These are phyloP conservation scores for Cyberlindnera nakhonratchasimensis DNA, from an alignment of 805 yeast genomes.

Conservation along the genomic window DNA sequence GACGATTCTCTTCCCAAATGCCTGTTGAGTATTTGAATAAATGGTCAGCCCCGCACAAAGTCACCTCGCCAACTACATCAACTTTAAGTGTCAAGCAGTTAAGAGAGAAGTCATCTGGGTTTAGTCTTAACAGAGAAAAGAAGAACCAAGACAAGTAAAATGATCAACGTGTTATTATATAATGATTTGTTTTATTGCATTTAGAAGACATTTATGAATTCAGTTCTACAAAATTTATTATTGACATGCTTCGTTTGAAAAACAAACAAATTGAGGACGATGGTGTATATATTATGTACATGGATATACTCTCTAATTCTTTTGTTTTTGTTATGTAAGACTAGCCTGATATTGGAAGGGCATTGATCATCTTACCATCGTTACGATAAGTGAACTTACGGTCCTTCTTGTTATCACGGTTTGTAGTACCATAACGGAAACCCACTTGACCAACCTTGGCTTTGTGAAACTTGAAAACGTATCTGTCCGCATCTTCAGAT, in stretches of 20 bases:
- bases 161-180: too few relatives aligned
- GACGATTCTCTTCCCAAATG: conserved; percentile 20
- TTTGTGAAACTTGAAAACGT: conserved; percentile 68
- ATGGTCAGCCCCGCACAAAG: conserved; percentile 17
- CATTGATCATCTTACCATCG: conserved; percentile 49
- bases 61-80: conserved; percentile 8
- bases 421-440: conserved; percentile 83
- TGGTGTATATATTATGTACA: conserved; percentile 2
- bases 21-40: conserved; percentile 19
- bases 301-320: background rate
- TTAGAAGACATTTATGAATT: background rate
- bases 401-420: conserved; percentile 84
- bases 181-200: too few relatives aligned
- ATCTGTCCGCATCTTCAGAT: conserved; percentile 45
- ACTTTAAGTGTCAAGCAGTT: conserved; percentile 8
- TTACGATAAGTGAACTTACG: conserved; percentile 71
- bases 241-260: conserved; percentile 1
- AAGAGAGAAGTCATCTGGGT: conserved; percentile 27
- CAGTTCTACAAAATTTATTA: background rate
- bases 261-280: background rate
- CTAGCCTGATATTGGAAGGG: conserved; percentile 29
- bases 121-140: conserved; percentile 24
- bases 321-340: background rate
- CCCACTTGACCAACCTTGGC: conserved; percentile 86
- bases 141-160: conserved; percentile 6